Conservation (phyloP, 1,139 yeast species). For the Magnusiomyces suaveolens region DNA sequence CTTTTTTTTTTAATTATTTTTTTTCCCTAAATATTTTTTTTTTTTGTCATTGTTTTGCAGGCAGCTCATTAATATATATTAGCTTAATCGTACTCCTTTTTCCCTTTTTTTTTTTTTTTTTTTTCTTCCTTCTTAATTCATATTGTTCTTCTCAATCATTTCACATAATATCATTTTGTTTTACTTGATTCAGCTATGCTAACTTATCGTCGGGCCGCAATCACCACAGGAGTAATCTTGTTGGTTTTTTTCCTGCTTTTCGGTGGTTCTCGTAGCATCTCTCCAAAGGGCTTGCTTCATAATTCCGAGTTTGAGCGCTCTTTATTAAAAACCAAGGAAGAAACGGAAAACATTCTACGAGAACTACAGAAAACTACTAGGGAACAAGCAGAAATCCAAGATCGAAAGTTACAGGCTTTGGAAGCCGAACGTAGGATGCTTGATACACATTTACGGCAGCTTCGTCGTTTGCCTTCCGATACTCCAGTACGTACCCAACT, state of each 20-base stretch:
- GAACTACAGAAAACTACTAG: conserved; percentile 44
- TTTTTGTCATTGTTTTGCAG: too few relatives aligned
- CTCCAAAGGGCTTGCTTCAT: conserved; percentile 35
- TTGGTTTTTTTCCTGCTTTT: conserved; percentile 35
- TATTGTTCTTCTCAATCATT: neutral
- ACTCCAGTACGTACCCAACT: conserved; percentile 39
- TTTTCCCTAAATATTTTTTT: too few relatives aligned
- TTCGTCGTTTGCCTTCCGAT: conserved; percentile 53
- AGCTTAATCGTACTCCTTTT: too few relatives aligned
- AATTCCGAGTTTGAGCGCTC: conserved; percentile 39
- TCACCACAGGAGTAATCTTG: conserved; percentile 31
- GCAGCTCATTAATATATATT: too few relatives aligned
- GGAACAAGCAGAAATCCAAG: conserved; percentile 41
- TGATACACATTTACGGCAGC: conserved; percentile 47
- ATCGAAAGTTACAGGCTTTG: conserved; percentile 39
- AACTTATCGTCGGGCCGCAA: conserved; percentile 30
- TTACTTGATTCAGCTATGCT: conserved; percentile 22
- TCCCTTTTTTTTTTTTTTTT: too few relatives aligned
- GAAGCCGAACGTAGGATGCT: conserved; percentile 43
- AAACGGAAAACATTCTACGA: conserved; percentile 38
- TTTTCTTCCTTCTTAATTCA: neutral
- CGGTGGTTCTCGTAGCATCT: conserved; percentile 30
- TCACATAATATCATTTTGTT: neutral
- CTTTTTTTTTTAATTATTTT: too few relatives aligned
- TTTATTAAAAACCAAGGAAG: conserved; percentile 36